These are phyloP conservation scores for Gossypium aridum DNA, from an alignment of 441 rosid species.

Conservation along the genomic window DNA sequence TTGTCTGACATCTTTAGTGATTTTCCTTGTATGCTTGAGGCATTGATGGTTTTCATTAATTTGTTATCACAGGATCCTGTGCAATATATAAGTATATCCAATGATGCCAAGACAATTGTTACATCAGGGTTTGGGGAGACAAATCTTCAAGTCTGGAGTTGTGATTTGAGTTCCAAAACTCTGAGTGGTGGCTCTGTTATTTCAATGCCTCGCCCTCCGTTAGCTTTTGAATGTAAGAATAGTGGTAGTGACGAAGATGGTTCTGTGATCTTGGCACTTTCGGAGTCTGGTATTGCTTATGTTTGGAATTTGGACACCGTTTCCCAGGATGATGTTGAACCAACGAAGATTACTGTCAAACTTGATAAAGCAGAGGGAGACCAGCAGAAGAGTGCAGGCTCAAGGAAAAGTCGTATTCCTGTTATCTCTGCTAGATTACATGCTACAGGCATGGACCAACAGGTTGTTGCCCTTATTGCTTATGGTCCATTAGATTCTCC, in stretches of 20 bases:
- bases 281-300: slow-evolving; percentile 30
- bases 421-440: slow-evolving; percentile 31
- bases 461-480: slow-evolving; percentile 22
- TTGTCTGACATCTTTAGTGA: background rate
- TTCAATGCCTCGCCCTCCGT: slow-evolving; percentile 26
- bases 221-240: slow-evolving; percentile 27
- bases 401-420: slow-evolving; percentile 24
- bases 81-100: slow-evolving; percentile 28
- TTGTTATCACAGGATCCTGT: slow-evolving; percentile 28
- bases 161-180: slow-evolving; percentile 29
- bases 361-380: slow-evolving; percentile 15
- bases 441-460: slow-evolving; percentile 15
- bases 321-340: slow-evolving; percentile 25
- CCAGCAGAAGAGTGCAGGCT: slow-evolving; percentile 15
- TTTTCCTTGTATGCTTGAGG: slow-evolving; percentile 1
- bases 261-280: slow-evolving; percentile 28
- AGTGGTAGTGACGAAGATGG: slow-evolving; percentile 15
- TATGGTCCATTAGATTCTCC: slow-evolving; percentile 36
- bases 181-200: slow-evolving; percentile 24
- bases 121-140: slow-evolving; percentile 31
- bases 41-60: background rate
- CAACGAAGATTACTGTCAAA: slow-evolving; percentile 32
- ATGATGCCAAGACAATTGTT: slow-evolving; percentile 31
- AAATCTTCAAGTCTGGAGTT: slow-evolving; percentile 33
- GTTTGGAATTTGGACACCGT: slow-evolving; percentile 25